These are phyloP conservation scores for Oryza rufipogon DNA, from an alignment of 176 grass and related monocot genomes.

Conservation along the genomic window DNA sequence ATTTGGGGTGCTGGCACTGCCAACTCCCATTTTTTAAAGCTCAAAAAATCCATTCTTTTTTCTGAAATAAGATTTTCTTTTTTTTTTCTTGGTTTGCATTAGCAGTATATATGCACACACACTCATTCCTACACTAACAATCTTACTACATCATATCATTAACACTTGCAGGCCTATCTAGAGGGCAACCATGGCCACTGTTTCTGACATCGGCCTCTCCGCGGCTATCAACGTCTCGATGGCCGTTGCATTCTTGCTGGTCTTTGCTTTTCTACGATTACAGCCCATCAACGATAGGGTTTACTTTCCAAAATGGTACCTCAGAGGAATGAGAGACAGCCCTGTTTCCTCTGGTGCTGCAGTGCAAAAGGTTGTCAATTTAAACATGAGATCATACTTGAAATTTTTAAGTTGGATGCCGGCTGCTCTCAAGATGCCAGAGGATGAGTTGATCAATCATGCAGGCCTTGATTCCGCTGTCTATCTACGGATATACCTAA, in stretches of 20 bases:
- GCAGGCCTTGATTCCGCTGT: constrained; percentile 93
- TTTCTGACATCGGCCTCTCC: constrained; percentile 61
- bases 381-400: constrained; percentile 68
- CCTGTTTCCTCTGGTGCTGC: constrained; percentile 53
- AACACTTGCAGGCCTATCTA: constrained; percentile 18
- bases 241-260: constrained; percentile 67
- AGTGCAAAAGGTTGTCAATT: constrained; percentile 80
- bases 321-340: constrained; percentile 80
- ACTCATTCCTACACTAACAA: not conserved
- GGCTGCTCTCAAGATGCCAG: constrained; percentile 78
- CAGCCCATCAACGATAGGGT: constrained; percentile 97
- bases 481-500: constrained; percentile 90
- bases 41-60: not conserved
- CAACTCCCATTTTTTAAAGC: not conserved
- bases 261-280: constrained; percentile 82
- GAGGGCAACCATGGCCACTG: constrained; percentile 56
- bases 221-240: constrained; percentile 70
- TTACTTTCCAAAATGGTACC: constrained; percentile 98
- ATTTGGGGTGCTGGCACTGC: not conserved
- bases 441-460: constrained; percentile 91
- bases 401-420: constrained; percentile 92
- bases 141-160: not conserved
- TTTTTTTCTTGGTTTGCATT: too few relatives aligned
- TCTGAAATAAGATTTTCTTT: not conserved
- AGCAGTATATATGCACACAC: not conserved